phyloP scores from a whole-genome alignment of 768 basidiomycete species.

The Lactifluus pinguis region DNA sequence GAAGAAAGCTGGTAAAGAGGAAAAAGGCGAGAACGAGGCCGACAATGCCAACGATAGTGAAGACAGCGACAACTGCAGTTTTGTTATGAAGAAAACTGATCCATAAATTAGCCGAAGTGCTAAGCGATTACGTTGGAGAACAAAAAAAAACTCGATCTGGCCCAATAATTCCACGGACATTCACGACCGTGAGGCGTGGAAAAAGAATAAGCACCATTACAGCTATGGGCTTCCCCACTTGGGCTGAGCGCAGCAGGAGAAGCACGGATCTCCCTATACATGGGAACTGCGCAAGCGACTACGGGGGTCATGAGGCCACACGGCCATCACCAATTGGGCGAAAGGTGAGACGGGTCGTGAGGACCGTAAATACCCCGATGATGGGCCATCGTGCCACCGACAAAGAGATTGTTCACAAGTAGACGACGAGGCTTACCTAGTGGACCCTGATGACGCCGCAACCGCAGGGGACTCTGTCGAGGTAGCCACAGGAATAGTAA shows the following conservation, averaged over 20 bases:
- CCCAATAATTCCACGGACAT: neutral
- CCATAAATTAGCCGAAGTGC: neutral
- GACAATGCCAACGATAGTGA: conserved; percentile 61
- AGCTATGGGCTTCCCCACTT: neutral
- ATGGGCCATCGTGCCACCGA: neutral
- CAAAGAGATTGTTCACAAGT: neutral
- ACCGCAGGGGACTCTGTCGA: neutral
- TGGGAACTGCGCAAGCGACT: neutral
- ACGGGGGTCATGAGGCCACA: neutral
- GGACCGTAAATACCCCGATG: neutral
- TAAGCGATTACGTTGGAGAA: neutral
- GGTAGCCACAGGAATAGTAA: conserved; percentile 1
- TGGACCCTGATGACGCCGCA: neutral
- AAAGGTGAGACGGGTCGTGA: neutral
- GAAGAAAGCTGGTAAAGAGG: conserved; percentile 44
- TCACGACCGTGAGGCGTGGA: neutral
- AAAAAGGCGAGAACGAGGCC: conserved; percentile 42
- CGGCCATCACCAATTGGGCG: too few species aligned
- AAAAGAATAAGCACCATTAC: neutral
- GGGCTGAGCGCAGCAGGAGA: neutral
- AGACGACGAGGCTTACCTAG: conserved; percentile 16
- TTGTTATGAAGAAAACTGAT: conserved; percentile 55
- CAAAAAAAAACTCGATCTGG: neutral
- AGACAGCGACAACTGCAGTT: conserved; percentile 63
- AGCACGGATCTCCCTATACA: neutral